Evolutionary conservation across 306 rosid species (phyloP).

Genomic region (Inga laurina): DNA sequence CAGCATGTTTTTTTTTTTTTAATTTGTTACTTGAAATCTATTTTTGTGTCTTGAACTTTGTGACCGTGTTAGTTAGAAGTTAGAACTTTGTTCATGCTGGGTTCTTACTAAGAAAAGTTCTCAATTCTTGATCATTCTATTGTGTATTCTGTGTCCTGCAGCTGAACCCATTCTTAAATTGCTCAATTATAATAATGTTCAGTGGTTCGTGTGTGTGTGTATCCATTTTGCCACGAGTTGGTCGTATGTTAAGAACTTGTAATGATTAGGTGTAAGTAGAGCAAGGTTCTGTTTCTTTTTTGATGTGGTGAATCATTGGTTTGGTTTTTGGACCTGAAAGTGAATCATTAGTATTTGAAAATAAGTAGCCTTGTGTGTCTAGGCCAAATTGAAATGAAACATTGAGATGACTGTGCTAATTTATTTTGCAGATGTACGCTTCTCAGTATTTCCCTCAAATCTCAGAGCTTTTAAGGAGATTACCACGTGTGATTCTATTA

Average conservation of each 20-base stretch:
- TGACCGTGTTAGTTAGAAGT: conserved; percentile 5
- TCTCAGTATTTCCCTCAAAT: conserved; percentile 87
- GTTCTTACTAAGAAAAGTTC: conserved; percentile 11
- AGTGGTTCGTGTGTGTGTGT: not conserved
- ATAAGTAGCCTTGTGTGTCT: conserved; percentile 1
- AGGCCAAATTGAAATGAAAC: conserved; percentile 25
- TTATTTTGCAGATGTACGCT: conserved; percentile 82
- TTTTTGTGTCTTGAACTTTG: conserved; percentile 19
- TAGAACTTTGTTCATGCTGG: conserved; percentile 15
- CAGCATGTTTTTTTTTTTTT: conserved; percentile 17
- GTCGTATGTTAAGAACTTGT: not conserved
- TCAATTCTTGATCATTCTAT: conserved; percentile 23
- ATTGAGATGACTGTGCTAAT: conserved; percentile 29
- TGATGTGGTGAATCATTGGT: conserved; percentile 2
- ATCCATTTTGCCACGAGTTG: not conserved
- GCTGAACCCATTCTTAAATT: conserved; percentile 23
- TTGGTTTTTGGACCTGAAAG: not conserved
- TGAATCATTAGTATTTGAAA: conserved; percentile 1
- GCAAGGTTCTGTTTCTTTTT: conserved; percentile 20
- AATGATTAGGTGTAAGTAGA: conserved; percentile 8
- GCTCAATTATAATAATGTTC: conserved; percentile 21
- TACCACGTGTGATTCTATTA: conserved; percentile 89
- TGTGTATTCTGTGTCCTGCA: conserved; percentile 8
- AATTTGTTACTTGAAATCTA: conserved; percentile 25
- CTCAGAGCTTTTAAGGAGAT: conserved; percentile 87